Evolutionary conservation across 2,329 filamentous ascomycete genomes (phyloP), one percentile per base, ranked within the genome.

Genomic region (Alternaria ethzedia): DNA sequence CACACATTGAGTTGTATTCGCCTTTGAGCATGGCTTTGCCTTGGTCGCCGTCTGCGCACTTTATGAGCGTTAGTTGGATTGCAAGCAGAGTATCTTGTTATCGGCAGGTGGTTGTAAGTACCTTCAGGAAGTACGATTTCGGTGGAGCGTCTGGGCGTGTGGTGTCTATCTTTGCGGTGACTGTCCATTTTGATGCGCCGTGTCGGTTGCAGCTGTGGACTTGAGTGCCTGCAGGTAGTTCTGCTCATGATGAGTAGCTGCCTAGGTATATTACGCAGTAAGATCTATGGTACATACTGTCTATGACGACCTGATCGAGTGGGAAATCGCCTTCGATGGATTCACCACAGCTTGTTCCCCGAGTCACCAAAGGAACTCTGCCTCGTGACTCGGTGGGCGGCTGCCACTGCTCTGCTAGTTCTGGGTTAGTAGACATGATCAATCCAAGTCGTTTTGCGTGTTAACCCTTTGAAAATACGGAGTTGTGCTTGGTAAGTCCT

Each of bases 61-160:
- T 41, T 0, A 11, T 41, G 1, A 2, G 36, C n/a, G 36, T 41
- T 41, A 41, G 36, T 8, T 41, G 32, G 8, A 1, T n/a, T n/a
- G 15, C 32, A 3, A n/a, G 15, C 8, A 41, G 15, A 10, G 8
- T n/a, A 41, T 8, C 32, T 41, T 41, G 7, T 41, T n/a, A 6
- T n/a, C 15, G 32, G 1, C 15, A 10, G 32, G 32, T 5, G 32
- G 32, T n/a, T 41, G 7, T n/a, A n/a, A 10, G 4, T 41, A 41
- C 36, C 36, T 41, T 41, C n/a, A 41, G 2, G 9, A 41, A 41
- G n/a, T 36, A 36, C 8, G 32, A 36, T 4, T 36, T 0, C 3
- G 32, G 32, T 8, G 3, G 0, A 1, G 0, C 0, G 36, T 41
- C 15, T 41, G 0, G 1, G n/a, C n/a, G 2, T 41, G n/a, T 41